Conservation (phyloP, 1,284 basidiomycete species). For the Ceratorhiza oryzae-sativae region DNA sequence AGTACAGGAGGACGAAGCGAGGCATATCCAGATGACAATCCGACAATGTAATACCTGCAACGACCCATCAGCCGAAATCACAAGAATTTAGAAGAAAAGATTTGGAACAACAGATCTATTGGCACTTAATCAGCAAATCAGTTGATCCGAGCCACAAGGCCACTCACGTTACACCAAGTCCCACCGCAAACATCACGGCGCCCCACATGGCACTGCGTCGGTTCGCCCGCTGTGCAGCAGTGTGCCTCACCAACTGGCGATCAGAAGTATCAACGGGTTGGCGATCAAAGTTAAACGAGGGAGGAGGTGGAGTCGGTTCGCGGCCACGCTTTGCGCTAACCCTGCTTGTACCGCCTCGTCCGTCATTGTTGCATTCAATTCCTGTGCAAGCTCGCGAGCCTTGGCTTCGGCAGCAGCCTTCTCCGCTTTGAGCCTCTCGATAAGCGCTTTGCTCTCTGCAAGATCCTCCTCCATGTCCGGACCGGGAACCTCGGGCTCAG, state of each 20-base stretch:
- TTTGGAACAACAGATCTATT: conserved; percentile 21
- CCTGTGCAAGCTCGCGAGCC: not conserved
- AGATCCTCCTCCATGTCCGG: conserved; percentile 72
- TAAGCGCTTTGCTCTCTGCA: conserved; percentile 72
- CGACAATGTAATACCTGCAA: conserved; percentile 8
- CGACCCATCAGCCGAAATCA: not conserved
- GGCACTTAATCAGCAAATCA: not conserved
- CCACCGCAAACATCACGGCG: conserved; percentile 73
- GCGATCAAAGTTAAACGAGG: conserved; percentile 65
- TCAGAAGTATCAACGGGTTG: conserved; percentile 53
- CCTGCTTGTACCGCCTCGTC: conserved; percentile 13
- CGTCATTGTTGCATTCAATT: not conserved
- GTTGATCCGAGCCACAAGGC: not conserved
- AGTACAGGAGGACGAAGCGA: not conserved
- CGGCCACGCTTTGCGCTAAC: conserved; percentile 56
- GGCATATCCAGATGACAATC: conserved; percentile 8
- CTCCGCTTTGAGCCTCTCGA: conserved; percentile 65
- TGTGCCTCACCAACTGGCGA: conserved; percentile 52
- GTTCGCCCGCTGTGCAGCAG: conserved; percentile 52
- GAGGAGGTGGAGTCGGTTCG: conserved; percentile 59
- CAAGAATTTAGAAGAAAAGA: conserved; percentile 27
- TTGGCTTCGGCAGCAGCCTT: conserved; percentile 39
- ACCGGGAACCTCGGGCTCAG: conserved; percentile 59
- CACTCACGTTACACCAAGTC: conserved; percentile 65
- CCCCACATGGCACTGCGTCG: conserved; percentile 77